These are phyloP conservation scores for Trichoderma virens DNA, from an alignment of 495 filamentous ascomycete species.

Conservation along the genomic window DNA sequence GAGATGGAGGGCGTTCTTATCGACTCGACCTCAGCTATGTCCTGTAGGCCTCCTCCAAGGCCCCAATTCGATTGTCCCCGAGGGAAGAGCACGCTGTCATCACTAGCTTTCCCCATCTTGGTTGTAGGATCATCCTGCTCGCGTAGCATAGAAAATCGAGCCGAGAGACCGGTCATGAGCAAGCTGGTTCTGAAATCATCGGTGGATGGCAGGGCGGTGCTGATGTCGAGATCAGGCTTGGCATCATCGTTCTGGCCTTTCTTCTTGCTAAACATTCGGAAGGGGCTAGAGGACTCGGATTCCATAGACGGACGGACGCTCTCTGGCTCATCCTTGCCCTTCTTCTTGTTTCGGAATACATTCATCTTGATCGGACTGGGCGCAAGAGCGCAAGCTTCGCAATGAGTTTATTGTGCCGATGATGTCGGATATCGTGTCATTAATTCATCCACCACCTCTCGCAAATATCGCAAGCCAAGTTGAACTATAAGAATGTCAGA, in stretches of 20 bases:
- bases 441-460: neutral
- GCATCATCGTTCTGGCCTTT: constrained; percentile 49
- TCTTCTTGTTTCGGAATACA: constrained; percentile 65
- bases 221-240: constrained; percentile 63
- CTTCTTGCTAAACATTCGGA: constrained; percentile 52
- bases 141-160: constrained; percentile 91
- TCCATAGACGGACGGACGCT: constrained; percentile 41
- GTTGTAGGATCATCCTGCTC: constrained; percentile 88
- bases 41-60: constrained; percentile 53
- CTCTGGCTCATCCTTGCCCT: constrained; percentile 51
- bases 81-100: constrained; percentile 83
- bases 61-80: constrained; percentile 63
- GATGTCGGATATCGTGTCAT: neutral
- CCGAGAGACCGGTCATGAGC: constrained; percentile 89
- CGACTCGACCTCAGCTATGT: constrained; percentile 86
- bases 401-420: neutral
- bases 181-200: constrained; percentile 97
- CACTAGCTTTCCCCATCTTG: constrained; percentile 84
- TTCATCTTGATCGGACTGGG: constrained; percentile 46
- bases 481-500: neutral
- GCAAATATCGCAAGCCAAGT: neutral
- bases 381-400: neutral
- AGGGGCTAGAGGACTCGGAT: constrained; percentile 37
- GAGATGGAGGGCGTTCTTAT: constrained; percentile 51
- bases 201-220: constrained; percentile 63